A percentile compares a stretch with the other conserved stretches of the same genome.
These are phyloP conservation scores for Apiotrichum porosum DNA, from an alignment of 1,284 basidiomycete species.

Conservation along the genomic window DNA sequence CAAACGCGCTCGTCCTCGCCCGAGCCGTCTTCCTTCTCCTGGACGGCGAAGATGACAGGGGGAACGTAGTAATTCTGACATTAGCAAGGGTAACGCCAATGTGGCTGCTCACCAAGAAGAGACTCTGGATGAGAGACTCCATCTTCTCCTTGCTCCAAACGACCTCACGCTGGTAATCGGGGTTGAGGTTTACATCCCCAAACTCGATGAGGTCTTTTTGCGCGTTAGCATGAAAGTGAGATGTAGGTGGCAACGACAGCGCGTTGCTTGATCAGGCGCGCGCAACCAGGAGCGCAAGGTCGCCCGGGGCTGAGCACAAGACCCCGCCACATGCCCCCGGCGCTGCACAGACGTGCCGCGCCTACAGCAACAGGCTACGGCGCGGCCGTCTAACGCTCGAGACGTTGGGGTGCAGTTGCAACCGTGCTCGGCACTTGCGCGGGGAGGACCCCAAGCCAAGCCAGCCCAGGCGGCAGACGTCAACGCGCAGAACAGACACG, in stretches of 20 bases:
- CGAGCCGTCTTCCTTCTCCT: slow-evolving; percentile 7
- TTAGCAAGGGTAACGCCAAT: background rate
- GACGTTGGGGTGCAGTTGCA: background rate
- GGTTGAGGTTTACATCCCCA: slow-evolving; percentile 34
- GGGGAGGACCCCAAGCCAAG: no score
- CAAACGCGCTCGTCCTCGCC: slow-evolving; percentile 29
- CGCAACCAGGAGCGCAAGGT: no score
- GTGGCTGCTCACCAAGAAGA: slow-evolving; percentile 30
- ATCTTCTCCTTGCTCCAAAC: slow-evolving; percentile 39
- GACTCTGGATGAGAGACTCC: slow-evolving; percentile 30
- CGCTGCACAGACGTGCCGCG: background rate
- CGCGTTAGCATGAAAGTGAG: no score
- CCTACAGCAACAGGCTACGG: background rate
- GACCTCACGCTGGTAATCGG: slow-evolving; percentile 44
- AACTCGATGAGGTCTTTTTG: slow-evolving; percentile 35
- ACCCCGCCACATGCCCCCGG: no score
- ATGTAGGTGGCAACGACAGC: no score
- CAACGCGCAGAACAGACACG: no score
- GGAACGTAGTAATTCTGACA: slow-evolving; percentile 43
- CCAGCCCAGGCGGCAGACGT: no score
- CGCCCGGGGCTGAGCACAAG: no score
- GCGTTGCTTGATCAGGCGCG: no score
- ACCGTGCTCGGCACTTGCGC: no score
- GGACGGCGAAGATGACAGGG: slow-evolving; percentile 40
- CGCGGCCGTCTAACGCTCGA: background rate